Conservation (phyloP, 1,284 basidiomycete genomes). For the Boletus subluridellus region DNA sequence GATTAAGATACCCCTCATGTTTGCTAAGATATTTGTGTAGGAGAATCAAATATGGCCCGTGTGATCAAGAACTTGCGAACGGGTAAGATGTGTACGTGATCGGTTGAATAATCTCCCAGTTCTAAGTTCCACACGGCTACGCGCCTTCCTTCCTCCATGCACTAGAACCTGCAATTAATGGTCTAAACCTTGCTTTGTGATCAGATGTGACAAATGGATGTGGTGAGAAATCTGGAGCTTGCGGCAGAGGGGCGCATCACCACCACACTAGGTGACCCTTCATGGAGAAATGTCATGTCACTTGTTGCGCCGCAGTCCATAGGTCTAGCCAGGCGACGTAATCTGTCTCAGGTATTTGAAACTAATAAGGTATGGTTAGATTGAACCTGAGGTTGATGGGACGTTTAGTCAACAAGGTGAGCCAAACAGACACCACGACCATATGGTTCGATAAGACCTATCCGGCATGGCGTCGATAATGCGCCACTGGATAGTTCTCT, state of each 20-base stretch:
- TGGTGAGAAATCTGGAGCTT: background rate
- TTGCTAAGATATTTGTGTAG: background rate
- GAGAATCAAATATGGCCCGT: background rate
- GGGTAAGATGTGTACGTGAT: constrained; percentile 17
- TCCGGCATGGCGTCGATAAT: constrained; percentile 4
- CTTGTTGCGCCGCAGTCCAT: background rate
- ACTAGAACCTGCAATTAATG: background rate
- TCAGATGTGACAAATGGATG: background rate
- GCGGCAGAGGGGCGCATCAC: background rate
- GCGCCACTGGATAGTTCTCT: constrained; percentile 6
- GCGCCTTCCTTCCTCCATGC: background rate
- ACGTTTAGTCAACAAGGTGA: background rate
- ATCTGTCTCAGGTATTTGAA: constrained; percentile 4
- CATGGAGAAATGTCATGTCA: constrained; percentile 2
- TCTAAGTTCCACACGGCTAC: background rate
- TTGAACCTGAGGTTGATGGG: constrained; percentile 3
- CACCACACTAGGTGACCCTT: background rate
- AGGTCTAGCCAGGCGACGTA: background rate
- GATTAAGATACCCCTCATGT: constrained; percentile 26
- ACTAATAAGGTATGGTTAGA: constrained; percentile 3
- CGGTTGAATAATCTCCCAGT: background rate
- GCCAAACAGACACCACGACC: background rate
- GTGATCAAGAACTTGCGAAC: background rate
- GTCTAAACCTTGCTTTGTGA: background rate
- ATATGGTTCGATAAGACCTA: constrained; percentile 8